Conservation (phyloP, 768 basidiomycete species). For the Podaxis carcinomalis region DNA sequence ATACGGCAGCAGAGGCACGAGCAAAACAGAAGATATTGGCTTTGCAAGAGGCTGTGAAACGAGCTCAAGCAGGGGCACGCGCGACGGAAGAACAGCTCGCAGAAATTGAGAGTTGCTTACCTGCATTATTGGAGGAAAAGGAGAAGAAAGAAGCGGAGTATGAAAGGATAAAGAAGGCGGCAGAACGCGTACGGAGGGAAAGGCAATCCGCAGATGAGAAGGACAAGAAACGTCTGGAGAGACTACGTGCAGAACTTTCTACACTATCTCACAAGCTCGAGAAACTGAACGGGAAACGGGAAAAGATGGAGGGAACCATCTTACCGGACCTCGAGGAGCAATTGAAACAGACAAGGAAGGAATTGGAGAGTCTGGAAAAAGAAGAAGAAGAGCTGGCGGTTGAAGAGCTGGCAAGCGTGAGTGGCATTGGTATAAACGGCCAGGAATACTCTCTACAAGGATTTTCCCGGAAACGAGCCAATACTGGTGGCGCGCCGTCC, state of each 20-base stretch:
- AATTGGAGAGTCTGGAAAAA: slow-evolving; percentile 47
- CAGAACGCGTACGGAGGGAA: slow-evolving; percentile 40
- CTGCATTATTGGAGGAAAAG: slow-evolving; percentile 32
- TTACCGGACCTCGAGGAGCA: slow-evolving; percentile 69
- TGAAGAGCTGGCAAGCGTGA: slow-evolving; percentile 16
- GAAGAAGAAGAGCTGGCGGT: slow-evolving; percentile 24
- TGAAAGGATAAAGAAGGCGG: slow-evolving; percentile 40
- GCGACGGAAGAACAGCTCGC: slow-evolving; percentile 41
- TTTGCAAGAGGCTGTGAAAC: slow-evolving; percentile 83
- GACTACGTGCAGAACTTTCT: slow-evolving; percentile 53
- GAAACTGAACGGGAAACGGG: slow-evolving; percentile 56
- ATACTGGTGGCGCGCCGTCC: neutral
- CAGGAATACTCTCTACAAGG: slow-evolving; percentile 1
- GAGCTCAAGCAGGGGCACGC: slow-evolving; percentile 56
- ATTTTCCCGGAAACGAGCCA: slow-evolving; percentile 1
- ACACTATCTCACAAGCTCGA: slow-evolving; percentile 61
- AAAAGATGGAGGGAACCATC: slow-evolving; percentile 54
- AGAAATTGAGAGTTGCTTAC: slow-evolving; percentile 43
- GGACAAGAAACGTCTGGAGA: slow-evolving; percentile 51
- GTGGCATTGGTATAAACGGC: neutral
- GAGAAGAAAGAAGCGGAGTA: slow-evolving; percentile 40
- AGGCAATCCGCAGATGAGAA: slow-evolving; percentile 34
- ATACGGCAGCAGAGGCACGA: slow-evolving; percentile 68
- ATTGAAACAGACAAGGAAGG: slow-evolving; percentile 52
- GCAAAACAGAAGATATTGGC: slow-evolving; percentile 84